Conservation (phyloP, 176 grass and related monocot species). For the Olyra latifolia region DNA sequence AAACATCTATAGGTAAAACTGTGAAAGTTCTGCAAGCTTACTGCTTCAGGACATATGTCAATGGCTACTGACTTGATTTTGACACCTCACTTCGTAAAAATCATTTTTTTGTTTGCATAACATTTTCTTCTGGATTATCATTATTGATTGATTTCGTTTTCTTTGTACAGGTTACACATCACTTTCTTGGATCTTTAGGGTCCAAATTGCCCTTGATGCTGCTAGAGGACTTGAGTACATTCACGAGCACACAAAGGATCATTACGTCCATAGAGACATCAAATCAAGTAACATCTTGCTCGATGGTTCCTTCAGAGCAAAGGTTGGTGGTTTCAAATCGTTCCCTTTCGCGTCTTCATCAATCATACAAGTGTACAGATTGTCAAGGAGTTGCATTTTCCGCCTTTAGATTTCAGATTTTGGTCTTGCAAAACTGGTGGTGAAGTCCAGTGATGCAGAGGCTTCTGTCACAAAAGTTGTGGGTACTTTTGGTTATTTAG, state of each 20-base stretch:
- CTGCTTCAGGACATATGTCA: background rate
- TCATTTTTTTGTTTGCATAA: conserved; percentile 1
- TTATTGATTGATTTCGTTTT: conserved; percentile 20
- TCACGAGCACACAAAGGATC: conserved; percentile 98
- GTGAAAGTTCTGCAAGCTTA: background rate
- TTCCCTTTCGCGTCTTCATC: background rate
- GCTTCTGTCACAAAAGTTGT: conserved; percentile 97
- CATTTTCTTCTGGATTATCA: background rate
- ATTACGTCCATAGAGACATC: conserved; percentile 99
- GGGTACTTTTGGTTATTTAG: conserved; percentile 96
- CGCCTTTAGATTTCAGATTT: conserved; percentile 90
- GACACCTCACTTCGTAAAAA: background rate
- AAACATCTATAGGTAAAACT: too few species aligned
- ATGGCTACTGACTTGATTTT: background rate
- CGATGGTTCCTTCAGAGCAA: conserved; percentile 83
- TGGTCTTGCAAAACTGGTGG: conserved; percentile 95
- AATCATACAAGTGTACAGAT: background rate
- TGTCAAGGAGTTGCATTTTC: conserved; percentile 6
- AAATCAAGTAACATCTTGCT: conserved; percentile 99
- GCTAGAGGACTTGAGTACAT: conserved; percentile 99
- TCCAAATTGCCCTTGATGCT: conserved; percentile 95
- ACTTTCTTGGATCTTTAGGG: conserved; percentile 92
- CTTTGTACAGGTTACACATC: conserved; percentile 71
- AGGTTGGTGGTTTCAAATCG: conserved; percentile 50
- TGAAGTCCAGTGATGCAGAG: conserved; percentile 85